A percentile compares a stretch with the other conserved stretches of the same genome.
Evolutionary conservation across 164 flowering plant genomes (phyloP).

Genomic region (Stephania cephalantha): DNA sequence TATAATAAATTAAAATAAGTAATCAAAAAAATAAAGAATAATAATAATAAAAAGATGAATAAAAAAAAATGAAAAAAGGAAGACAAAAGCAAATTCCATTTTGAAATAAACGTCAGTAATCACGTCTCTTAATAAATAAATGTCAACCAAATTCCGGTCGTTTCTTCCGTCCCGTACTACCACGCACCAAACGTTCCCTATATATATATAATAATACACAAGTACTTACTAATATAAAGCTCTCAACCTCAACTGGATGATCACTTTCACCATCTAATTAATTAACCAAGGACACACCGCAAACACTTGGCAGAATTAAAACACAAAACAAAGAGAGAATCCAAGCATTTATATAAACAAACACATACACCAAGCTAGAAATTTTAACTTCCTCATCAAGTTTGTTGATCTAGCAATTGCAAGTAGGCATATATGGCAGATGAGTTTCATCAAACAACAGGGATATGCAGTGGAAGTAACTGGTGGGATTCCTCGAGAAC

Average conservation of each 20-base stretch:
- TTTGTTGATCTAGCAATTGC: neutral
- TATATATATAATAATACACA: constrained; percentile 7
- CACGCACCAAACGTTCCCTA: constrained; percentile 5
- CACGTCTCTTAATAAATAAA: constrained; percentile 28
- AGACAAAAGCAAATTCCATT: constrained; percentile 24
- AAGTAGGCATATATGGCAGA: constrained; percentile 36
- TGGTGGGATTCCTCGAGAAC: constrained; percentile 40
- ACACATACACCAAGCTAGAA: too few species aligned
- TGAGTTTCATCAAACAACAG: constrained; percentile 25
- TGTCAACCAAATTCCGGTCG: constrained; percentile 45
- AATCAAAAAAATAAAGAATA: neutral
- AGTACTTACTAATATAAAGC: constrained; percentile 5
- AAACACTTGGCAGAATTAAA: neutral
- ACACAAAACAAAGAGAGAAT: neutral
- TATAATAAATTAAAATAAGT: constrained; percentile 16
- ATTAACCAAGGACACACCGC: neutral
- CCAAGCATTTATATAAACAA: neutral
- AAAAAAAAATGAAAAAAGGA: neutral
- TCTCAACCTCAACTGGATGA: neutral
- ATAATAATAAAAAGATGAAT: neutral
- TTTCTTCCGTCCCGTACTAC: constrained; percentile 24
- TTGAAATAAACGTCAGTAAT: constrained; percentile 24
- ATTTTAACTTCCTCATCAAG: too few species aligned
- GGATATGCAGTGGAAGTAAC: constrained; percentile 42
- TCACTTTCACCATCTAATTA: constrained; percentile 5